phyloP scores from a whole-genome alignment of 371 early-diverging fungal genomes.

The Encephalitozoon romaleae region DNA sequence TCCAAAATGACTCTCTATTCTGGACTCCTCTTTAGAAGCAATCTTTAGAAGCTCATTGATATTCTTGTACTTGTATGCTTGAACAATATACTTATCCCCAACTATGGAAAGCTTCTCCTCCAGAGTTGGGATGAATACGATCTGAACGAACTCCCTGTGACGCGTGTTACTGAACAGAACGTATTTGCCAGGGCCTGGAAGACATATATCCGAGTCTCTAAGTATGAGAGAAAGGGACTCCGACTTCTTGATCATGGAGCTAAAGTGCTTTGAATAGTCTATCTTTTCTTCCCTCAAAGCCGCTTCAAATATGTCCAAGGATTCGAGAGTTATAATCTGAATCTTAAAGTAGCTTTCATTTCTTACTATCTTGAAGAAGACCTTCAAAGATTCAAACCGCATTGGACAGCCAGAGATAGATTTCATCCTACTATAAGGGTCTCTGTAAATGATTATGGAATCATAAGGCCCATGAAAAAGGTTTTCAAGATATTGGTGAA shows the following conservation, averaged over 20 bases:
- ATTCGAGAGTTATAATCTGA: constrained; percentile 1
- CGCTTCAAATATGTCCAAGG: not conserved
- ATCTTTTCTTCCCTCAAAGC: not conserved
- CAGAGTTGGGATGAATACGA: not conserved
- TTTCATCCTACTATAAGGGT: not conserved
- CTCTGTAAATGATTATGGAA: not conserved
- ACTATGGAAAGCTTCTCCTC: not conserved
- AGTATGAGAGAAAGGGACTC: not conserved
- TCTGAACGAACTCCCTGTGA: not conserved
- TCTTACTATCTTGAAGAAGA: not conserved
- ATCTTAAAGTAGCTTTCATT: constrained; percentile 4
- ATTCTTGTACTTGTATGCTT: not conserved
- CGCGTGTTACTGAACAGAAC: not conserved
- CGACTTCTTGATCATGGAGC: not conserved
- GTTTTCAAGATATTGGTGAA: not conserved
- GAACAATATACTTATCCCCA: not conserved
- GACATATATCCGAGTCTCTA: not conserved
- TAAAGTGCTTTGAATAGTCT: not conserved
- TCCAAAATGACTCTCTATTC: not conserved
- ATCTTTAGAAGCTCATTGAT: not conserved
- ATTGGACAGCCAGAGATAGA: not conserved
- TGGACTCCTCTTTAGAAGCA: not conserved
- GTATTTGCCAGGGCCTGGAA: not conserved
- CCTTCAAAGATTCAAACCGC: not conserved
- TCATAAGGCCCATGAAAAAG: not conserved